Evolutionary conservation across 1,284 basidiomycete species (phyloP).

Genomic region (Bondarzewia mesenterica): DNA sequence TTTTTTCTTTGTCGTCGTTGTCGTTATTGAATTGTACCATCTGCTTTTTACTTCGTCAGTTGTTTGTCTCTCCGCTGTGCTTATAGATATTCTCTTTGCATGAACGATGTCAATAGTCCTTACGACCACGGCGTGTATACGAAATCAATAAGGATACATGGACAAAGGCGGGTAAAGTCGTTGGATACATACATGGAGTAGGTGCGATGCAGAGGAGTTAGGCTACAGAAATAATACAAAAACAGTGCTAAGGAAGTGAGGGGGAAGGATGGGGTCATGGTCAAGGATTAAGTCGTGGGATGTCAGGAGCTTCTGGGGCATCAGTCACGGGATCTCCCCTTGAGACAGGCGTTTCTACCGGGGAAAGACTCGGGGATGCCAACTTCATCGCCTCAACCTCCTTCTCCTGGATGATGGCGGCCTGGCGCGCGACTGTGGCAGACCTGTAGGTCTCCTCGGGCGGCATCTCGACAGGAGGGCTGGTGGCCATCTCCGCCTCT

Average conservation of each 20-base stretch:
- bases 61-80: neutral
- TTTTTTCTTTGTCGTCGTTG: neutral
- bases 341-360: slow-evolving; percentile 25
- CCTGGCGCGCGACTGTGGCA: slow-evolving; percentile 47
- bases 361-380: slow-evolving; percentile 22
- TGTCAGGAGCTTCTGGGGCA: slow-evolving; percentile 1
- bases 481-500: slow-evolving; percentile 50
- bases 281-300: neutral
- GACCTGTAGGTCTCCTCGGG: slow-evolving; percentile 39
- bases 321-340: slow-evolving; percentile 22
- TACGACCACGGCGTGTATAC: no score
- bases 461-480: slow-evolving; percentile 38
- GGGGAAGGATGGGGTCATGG: neutral
- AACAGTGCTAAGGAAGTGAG: neutral
- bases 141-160: neutral
- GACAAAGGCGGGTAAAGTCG: neutral
- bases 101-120: neutral
- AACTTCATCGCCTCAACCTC: slow-evolving; percentile 46
- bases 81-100: neutral
- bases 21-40: neutral
- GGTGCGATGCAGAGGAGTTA: neutral
- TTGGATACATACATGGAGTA: neutral
- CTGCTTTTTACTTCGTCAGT: neutral
- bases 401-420: slow-evolving; percentile 49
- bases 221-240: slow-evolving; percentile 1